Evolutionary conservation across 2,329 filamentous ascomycete species (phyloP).

Genomic region (Fusarium tricinctum): DNA sequence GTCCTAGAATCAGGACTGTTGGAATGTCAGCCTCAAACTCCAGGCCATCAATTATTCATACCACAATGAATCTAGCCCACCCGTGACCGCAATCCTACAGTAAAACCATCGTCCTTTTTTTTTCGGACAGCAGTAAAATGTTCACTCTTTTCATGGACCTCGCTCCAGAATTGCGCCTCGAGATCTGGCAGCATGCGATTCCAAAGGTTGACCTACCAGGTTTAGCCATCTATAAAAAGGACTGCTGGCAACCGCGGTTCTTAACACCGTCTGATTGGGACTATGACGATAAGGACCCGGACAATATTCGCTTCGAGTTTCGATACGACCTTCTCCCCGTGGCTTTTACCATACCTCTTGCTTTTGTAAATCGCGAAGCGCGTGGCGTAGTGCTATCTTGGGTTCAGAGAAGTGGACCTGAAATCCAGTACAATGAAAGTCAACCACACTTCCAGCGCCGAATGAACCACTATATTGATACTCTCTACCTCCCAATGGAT

Average conservation of each 20-base stretch:
- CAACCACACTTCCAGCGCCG: slow-evolving; percentile 11
- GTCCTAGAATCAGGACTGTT: too few relatives aligned
- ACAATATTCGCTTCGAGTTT: slow-evolving; percentile 17
- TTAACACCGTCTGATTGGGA: slow-evolving; percentile 4
- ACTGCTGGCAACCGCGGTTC: slow-evolving; percentile 12
- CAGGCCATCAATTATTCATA: too few relatives aligned
- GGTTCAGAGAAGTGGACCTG: not conserved
- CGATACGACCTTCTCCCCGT: slow-evolving; percentile 4
- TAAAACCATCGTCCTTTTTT: too few relatives aligned
- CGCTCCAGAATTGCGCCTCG: slow-evolving; percentile 23
- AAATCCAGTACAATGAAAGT: not conserved
- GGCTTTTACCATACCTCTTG: not conserved
- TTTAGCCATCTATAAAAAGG: slow-evolving; percentile 5
- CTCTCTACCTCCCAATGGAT: slow-evolving; percentile 19
- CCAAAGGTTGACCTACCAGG: not conserved
- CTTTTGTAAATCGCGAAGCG: slow-evolving; percentile 22
- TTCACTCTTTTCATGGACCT: slow-evolving; percentile 15
- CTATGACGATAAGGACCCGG: not conserved
- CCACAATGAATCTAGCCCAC: too few relatives aligned
- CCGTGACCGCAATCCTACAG: too few relatives aligned
- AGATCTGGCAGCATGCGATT: slow-evolving; percentile 23
- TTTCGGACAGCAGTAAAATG: not conserved
- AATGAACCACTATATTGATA: slow-evolving; percentile 9
- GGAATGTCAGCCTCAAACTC: too few relatives aligned
- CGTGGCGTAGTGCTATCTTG: slow-evolving; percentile 10